These are phyloP conservation scores for Pontederia paniculata DNA, from an alignment of 176 grass and related monocot species.

Conservation along the genomic window DNA sequence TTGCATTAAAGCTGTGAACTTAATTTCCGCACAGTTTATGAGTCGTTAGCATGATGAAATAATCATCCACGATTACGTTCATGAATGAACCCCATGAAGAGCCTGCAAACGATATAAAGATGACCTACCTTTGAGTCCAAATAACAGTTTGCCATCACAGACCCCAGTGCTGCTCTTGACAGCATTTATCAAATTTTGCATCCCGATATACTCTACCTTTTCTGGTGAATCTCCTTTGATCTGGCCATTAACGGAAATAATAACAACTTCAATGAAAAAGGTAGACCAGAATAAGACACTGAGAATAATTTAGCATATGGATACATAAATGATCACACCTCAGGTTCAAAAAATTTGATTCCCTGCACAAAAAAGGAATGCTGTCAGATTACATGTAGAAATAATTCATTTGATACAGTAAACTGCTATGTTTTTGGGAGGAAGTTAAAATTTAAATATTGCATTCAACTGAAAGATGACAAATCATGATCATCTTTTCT, in stretches of 20 bases:
- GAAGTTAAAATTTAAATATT: no score
- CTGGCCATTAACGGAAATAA: constrained; percentile 39
- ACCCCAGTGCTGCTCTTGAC: constrained; percentile 52
- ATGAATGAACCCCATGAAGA: no score
- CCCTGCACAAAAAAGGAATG: constrained; percentile 44
- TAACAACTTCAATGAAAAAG: constrained; percentile 6
- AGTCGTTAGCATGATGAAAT: no score
- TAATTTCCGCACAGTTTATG: no score
- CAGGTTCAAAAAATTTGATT: constrained; percentile 96
- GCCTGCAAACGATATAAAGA: neutral
- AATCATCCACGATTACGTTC: no score
- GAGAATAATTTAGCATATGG: neutral
- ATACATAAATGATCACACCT: constrained; percentile 31
- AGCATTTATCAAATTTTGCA: constrained; percentile 81
- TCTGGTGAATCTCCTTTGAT: constrained; percentile 93
- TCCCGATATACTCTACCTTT: constrained; percentile 83
- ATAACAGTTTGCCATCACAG: constrained; percentile 68
- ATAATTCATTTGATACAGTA: no score
- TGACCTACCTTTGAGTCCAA: constrained; percentile 62
- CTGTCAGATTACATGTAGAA: neutral
- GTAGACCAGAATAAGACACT: constrained; percentile 2
- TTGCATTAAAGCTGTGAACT: no score
- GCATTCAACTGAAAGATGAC: no score
- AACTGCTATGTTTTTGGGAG: no score
- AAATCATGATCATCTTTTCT: neutral